Evolutionary conservation across 371 early-diverging fungal species (phyloP).

Genomic region (Aphelidium insulamus): DNA sequence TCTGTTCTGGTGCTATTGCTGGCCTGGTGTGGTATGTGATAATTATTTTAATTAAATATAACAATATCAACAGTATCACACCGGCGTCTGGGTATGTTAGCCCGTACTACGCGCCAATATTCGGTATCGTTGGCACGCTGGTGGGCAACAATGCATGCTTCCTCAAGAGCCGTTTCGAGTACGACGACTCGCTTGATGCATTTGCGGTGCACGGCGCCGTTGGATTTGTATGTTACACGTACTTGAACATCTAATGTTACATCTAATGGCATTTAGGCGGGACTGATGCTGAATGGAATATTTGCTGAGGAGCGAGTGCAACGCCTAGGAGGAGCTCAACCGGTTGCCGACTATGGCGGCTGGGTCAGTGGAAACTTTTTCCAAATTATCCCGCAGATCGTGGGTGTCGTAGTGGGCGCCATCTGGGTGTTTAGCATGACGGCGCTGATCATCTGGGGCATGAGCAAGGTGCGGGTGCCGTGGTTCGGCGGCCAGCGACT

Average conservation of each 20-base stretch:
- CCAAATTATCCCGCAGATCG: conserved; percentile 57
- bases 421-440: conserved; percentile 57
- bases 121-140: conserved; percentile 48
- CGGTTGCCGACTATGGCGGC: conserved; percentile 55
- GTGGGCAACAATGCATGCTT: conserved; percentile 52
- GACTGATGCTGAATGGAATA: conserved; percentile 66
- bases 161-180: conserved; percentile 51
- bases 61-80: conserved; percentile 70
- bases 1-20: conserved; percentile 77
- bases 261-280: too few species aligned
- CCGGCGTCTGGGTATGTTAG: conserved; percentile 75
- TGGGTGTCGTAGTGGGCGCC: conserved; percentile 43
- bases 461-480: conserved; percentile 67
- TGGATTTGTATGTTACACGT: conserved; percentile 61
- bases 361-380: conserved; percentile 58
- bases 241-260: too few species aligned
- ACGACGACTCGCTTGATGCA: conserved; percentile 73
- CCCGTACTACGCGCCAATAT: conserved; percentile 50
- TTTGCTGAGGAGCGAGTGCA: conserved; percentile 62
- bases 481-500: too few species aligned
- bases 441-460: conserved; percentile 39
- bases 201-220: conserved; percentile 76
- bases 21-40: too few species aligned
- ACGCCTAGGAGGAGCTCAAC: conserved; percentile 43
- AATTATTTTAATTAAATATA: too few species aligned